phyloP scores from a whole-genome alignment of 495 filamentous ascomycete genomes.

The Chaetomium tenue region DNA sequence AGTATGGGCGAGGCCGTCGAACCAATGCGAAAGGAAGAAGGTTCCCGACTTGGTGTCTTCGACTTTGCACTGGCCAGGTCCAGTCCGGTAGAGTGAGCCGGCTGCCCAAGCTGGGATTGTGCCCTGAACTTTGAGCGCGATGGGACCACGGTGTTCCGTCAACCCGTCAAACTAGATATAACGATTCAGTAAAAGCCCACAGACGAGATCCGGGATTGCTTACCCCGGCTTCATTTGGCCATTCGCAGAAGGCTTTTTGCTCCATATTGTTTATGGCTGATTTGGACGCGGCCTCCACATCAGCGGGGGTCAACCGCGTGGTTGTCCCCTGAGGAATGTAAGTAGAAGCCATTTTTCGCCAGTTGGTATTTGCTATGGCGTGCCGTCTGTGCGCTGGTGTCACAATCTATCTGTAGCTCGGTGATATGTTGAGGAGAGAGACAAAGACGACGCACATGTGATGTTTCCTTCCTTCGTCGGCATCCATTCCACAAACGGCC shows the following conservation, averaged over 20 bases:
- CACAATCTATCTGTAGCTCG: too few relatives aligned
- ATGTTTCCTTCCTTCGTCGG: too few relatives aligned
- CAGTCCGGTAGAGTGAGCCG: constrained; percentile 70
- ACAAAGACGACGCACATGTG: too few relatives aligned
- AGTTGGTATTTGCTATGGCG: neutral
- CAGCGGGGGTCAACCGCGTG: constrained; percentile 17
- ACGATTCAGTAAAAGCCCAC: neutral
- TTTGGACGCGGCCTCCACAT: constrained; percentile 4
- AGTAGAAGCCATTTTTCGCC: constrained; percentile 5
- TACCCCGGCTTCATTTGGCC: constrained; percentile 51
- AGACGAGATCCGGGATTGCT: constrained; percentile 14
- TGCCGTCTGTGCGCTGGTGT: neutral
- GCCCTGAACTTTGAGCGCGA: constrained; percentile 42
- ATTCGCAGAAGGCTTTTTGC: constrained; percentile 28
- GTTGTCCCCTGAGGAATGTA: constrained; percentile 12
- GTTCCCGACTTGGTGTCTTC: constrained; percentile 55
- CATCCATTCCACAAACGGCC: too few relatives aligned
- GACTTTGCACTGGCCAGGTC: constrained; percentile 61
- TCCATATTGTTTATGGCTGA: constrained; percentile 7
- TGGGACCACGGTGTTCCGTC: constrained; percentile 45
- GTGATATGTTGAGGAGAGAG: too few relatives aligned
- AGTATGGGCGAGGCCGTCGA: constrained; percentile 73
- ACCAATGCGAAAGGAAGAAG: constrained; percentile 67
- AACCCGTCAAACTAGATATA: constrained; percentile 46
- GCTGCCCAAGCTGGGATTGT: constrained; percentile 47